phyloP scores from a whole-genome alignment of 257 asterid genomes.

The Knoxia roxburghii region DNA sequence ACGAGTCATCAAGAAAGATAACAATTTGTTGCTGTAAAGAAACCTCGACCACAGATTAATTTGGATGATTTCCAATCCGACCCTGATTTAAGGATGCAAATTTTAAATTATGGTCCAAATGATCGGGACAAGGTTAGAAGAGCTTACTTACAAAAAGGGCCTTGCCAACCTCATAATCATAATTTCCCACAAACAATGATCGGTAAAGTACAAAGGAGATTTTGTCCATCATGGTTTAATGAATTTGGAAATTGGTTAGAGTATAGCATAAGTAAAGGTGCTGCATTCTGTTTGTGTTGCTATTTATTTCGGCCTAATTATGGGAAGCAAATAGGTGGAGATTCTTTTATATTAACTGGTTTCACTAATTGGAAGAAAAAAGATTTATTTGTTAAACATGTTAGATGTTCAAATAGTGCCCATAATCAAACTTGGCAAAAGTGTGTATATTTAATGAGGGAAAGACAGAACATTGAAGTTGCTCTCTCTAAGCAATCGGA shows the following conservation, averaged over 20 bases:
- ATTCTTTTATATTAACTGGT: background rate
- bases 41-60: background rate
- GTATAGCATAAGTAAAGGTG: constrained; percentile 1
- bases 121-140: background rate
- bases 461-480: background rate
- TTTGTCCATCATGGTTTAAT: background rate
- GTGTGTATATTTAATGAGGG: background rate
- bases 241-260: background rate
- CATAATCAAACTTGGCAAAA: background rate
- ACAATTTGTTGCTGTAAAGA: background rate
- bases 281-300: background rate
- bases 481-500: background rate
- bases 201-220: background rate
- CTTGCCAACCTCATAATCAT: background rate
- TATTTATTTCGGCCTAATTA: background rate
- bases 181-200: background rate
- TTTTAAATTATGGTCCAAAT: background rate
- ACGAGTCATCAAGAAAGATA: background rate
- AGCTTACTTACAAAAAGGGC: background rate
- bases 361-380: background rate
- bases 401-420: background rate
- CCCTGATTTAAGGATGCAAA: background rate
- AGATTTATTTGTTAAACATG: background rate
- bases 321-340: background rate
- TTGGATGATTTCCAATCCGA: background rate